Evolutionary conservation across 768 basidiomycete species (phyloP).

Genomic region (Xerocomus spinulosus): DNA sequence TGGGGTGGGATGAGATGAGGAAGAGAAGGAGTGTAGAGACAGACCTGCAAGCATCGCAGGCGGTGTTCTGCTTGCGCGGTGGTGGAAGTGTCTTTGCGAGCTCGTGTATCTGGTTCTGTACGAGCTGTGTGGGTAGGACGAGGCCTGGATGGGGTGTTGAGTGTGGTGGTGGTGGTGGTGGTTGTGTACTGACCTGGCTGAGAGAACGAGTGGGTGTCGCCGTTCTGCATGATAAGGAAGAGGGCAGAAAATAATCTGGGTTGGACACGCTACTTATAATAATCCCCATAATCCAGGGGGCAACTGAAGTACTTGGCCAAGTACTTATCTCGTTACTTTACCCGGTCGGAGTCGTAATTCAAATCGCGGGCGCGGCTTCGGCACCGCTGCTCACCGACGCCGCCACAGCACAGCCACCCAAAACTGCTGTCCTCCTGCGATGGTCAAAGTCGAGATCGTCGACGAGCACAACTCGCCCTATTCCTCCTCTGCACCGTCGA

Average conservation of each 20-base stretch:
- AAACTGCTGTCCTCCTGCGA: constrained; percentile 30
- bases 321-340: constrained; percentile 22
- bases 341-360: constrained; percentile 25
- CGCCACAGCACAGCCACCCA: constrained; percentile 21
- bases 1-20: constrained; percentile 24
- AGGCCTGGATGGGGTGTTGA: constrained; percentile 41
- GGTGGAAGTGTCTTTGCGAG: constrained; percentile 75
- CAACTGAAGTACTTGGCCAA: constrained; percentile 17
- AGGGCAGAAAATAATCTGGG: constrained; percentile 15
- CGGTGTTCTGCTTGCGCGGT: constrained; percentile 89
- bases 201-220: constrained; percentile 31
- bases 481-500: constrained; percentile 67
- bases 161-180: background rate
- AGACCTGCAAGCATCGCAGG: constrained; percentile 89
- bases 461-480: constrained; percentile 78
- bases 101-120: constrained; percentile 81
- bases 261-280: constrained; percentile 25
- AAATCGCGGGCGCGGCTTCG: constrained; percentile 11
- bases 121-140: constrained; percentile 56
- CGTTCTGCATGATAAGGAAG: constrained; percentile 31
- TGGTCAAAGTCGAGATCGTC: constrained; percentile 94
- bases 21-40: constrained; percentile 8
- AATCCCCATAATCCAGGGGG: constrained; percentile 19
- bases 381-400: constrained; percentile 26
- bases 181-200: constrained; percentile 25